These are phyloP conservation scores for Malassezia arunalokei DNA, from an alignment of 1,284 basidiomycete genomes.

Conservation along the genomic window DNA sequence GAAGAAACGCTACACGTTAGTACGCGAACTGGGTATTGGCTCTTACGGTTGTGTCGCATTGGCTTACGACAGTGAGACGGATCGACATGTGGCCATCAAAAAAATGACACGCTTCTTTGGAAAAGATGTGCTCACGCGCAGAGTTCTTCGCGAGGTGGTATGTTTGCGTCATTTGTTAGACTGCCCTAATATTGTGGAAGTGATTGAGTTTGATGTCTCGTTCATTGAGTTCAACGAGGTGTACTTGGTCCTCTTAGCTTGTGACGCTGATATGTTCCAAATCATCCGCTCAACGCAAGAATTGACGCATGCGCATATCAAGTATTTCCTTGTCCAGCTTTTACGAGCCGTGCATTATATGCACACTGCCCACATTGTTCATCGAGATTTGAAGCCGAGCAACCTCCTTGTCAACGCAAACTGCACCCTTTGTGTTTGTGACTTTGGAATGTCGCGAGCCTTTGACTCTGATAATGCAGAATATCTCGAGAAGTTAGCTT, in stretches of 20 bases:
- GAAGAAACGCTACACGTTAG: conserved; percentile 36
- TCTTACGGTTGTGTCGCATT: conserved; percentile 45
- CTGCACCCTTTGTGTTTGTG: conserved; percentile 40
- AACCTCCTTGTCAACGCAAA: conserved; percentile 45
- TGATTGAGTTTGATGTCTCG: conserved; percentile 44
- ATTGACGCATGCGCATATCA: conserved; percentile 39
- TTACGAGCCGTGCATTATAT: conserved; percentile 40
- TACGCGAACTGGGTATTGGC: conserved; percentile 43
- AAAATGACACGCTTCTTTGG: conserved; percentile 43
- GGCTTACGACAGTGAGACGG: conserved; percentile 29
- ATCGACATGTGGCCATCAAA: conserved; percentile 44
- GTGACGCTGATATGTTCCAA: conserved; percentile 42
- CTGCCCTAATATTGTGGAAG: conserved; percentile 36
- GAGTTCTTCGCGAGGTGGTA: conserved; percentile 40
- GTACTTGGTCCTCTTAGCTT: conserved; percentile 39
- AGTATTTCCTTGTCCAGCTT: conserved; percentile 44
- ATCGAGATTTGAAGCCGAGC: conserved; percentile 44
- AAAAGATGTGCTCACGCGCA: conserved; percentile 36
- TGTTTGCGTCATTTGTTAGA: conserved; percentile 30
- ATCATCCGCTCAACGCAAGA: conserved; percentile 41
- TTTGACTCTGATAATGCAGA: conserved; percentile 10
- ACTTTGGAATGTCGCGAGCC: conserved; percentile 41
- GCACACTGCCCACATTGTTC: conserved; percentile 41
- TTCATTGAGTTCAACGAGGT: conserved; percentile 45
- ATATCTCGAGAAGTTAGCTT: neutral